Percentiles rank a stretch among this genome's conserved stretches.
These are phyloP conservation scores for Solanum boliviense DNA, from an alignment of 257 asterid genomes.

Conservation along the genomic window DNA sequence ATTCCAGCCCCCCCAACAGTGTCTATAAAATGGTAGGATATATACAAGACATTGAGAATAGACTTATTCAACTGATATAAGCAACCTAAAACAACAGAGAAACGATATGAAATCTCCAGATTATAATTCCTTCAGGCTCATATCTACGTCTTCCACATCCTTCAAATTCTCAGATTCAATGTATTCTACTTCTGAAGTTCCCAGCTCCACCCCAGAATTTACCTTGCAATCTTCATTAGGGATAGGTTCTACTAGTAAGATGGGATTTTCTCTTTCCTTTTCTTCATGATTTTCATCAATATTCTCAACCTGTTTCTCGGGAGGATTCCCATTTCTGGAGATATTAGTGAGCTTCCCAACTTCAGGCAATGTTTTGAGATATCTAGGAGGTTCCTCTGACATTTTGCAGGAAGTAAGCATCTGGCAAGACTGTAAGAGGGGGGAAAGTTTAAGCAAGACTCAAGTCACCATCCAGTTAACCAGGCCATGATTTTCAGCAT, in stretches of 20 bases:
- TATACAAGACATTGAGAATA: not conserved
- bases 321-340: constrained; percentile 29
- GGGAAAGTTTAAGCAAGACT: not conserved
- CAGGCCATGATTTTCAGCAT: not conserved
- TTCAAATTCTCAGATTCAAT: constrained; percentile 64
- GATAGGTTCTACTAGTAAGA: constrained; percentile 21
- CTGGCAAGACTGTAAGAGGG: not conserved
- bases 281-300: constrained; percentile 24
- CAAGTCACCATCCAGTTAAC: not conserved
- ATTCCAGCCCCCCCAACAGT: constrained; percentile 50
- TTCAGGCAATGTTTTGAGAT: constrained; percentile 30
- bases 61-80: not conserved
- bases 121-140: constrained; percentile 38
- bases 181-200: constrained; percentile 63
- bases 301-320: constrained; percentile 26
- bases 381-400: constrained; percentile 48
- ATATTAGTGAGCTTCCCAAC: constrained; percentile 33
- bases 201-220: constrained; percentile 27
- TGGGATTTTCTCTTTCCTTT: constrained; percentile 17
- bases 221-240: constrained; percentile 19
- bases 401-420: constrained; percentile 10
- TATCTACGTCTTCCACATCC: constrained; percentile 52
- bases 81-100: not conserved
- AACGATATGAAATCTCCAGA: not conserved
- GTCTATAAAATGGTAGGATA: constrained; percentile 23